These are phyloP conservation scores for Bruguiera sexangula DNA, from an alignment of 345 rosid species.

Conservation along the genomic window DNA sequence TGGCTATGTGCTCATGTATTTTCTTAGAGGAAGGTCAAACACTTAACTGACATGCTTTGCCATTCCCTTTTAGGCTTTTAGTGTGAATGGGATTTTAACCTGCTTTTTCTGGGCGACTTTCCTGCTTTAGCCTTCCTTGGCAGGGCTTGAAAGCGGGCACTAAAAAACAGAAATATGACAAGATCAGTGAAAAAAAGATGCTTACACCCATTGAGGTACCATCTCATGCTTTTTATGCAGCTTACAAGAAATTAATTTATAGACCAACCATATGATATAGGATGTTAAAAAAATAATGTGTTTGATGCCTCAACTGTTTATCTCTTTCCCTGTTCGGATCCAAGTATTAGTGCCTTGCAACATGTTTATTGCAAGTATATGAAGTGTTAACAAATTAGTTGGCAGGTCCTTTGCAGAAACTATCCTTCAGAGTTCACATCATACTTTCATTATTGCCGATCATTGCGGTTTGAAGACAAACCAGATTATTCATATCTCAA, in stretches of 20 bases:
- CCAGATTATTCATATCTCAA: conserved; percentile 94
- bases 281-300: background rate
- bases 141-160: conserved; percentile 94
- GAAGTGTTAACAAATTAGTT: conserved; percentile 1
- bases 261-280: background rate
- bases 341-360: background rate
- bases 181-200: conserved; percentile 93
- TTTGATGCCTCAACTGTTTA: too few species aligned
- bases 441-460: conserved; percentile 91
- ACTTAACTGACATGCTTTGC: background rate
- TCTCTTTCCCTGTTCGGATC: too few species aligned
- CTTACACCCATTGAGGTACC: conserved; percentile 83
- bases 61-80: background rate
- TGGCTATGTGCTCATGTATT: conserved; percentile 96
- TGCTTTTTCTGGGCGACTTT: conserved; percentile 13
- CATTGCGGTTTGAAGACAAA: conserved; percentile 87
- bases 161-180: conserved; percentile 97
- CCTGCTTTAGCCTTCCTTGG: conserved; percentile 83
- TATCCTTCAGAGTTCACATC: conserved; percentile 85
- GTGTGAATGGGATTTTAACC: conserved; percentile 8
- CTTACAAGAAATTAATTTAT: background rate
- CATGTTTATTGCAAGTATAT: background rate
- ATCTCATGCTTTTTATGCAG: conserved; percentile 1
- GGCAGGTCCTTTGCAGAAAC: conserved; percentile 81
- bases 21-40: conserved; percentile 84